Evolutionary conservation across 1,284 basidiomycete species (phyloP), one percentile per base, ranked within the genome.

Genomic region (Taiwanofungus camphoratus): DNA sequence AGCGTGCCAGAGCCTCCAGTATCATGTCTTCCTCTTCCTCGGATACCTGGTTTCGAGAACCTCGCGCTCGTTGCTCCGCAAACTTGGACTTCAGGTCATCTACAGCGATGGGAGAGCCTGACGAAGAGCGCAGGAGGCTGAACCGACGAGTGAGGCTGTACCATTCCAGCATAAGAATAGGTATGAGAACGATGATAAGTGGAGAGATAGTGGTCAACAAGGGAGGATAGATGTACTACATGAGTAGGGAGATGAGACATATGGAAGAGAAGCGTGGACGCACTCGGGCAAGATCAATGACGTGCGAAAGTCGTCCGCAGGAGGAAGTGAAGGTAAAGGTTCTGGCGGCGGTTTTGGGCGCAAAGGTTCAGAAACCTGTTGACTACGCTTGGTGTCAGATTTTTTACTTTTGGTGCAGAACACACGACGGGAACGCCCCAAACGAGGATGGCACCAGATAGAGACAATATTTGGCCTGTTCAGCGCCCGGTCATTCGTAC

Each of bases 21-120:
- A 90, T 72, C 79, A 90, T 86, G 48, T 84, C 80, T 66, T 88
- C 84, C 59, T 90, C 87, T 56, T 81, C 83, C 63, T 87, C 82
- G 36, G 82, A 75, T 35, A 90, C 75, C 47, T 78, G 77, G 55
- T 82, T 74, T 49, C 71, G 69, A 15, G 70, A 73, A 9, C 85
- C 84, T 51, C 75, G 72, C 36, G 79, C 79, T 51, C 87, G 70
- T 62, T 89, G 87, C 50, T 85, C 76, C 31, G 86, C 86, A 54
- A 90, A 75, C 48, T 78, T 77, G 45, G 62, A 67, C 51, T 73
- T 74, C 37, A 89, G 68, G 53, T 77, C 71, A 60, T 85, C 77
- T 29, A 87, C 61, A 29, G 74, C 72, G 26, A 82, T 66, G 39
- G 79, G 76, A 49, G 78, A 75, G 38, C 82, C 83, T 18, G 79